These are phyloP conservation scores for Powellomyces hirtus DNA, from an alignment of 192 early-diverging fungal species.

Conservation along the genomic window DNA sequence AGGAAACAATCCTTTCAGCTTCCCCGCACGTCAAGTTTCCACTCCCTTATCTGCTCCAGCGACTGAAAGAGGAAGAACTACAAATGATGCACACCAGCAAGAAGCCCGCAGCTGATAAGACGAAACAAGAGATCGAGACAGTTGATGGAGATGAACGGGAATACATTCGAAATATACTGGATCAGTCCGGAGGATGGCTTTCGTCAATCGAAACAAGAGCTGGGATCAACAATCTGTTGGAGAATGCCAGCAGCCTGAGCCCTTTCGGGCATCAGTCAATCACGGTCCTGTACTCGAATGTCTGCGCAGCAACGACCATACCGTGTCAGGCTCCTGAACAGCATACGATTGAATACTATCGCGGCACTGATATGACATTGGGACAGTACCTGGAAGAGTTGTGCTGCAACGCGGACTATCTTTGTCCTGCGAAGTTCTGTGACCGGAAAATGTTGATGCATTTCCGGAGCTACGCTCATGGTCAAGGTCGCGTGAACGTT, in stretches of 20 bases:
- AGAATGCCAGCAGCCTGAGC: constrained; percentile 57
- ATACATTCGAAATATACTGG: constrained; percentile 20
- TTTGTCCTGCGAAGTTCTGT: constrained; percentile 72
- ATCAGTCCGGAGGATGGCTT: constrained; percentile 28
- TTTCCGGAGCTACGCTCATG: constrained; percentile 84
- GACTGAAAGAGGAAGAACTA: constrained; percentile 33
- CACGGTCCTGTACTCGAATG: constrained; percentile 68
- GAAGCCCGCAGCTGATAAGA: constrained; percentile 12
- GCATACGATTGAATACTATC: constrained; percentile 80
- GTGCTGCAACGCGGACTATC: constrained; percentile 63
- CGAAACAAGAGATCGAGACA: not conserved
- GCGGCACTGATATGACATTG: constrained; percentile 78
- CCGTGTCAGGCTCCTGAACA: constrained; percentile 61
- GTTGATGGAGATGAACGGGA: constrained; percentile 17
- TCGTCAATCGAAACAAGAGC: constrained; percentile 36
- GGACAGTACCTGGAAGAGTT: constrained; percentile 86
- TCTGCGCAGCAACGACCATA: constrained; percentile 58
- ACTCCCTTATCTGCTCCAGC: constrained; percentile 74
- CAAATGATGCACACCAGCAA: constrained; percentile 5
- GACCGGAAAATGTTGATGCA: constrained; percentile 77
- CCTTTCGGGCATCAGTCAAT: constrained; percentile 78
- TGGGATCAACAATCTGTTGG: constrained; percentile 43
- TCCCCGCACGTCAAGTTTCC: constrained; percentile 86
- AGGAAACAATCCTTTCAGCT: constrained; percentile 77
- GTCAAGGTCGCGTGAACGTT: constrained; percentile 73